Base-by-base conservation (phyloP, 176 grass and related monocot species). In the Ampelocalamus luodianensis region DNA sequence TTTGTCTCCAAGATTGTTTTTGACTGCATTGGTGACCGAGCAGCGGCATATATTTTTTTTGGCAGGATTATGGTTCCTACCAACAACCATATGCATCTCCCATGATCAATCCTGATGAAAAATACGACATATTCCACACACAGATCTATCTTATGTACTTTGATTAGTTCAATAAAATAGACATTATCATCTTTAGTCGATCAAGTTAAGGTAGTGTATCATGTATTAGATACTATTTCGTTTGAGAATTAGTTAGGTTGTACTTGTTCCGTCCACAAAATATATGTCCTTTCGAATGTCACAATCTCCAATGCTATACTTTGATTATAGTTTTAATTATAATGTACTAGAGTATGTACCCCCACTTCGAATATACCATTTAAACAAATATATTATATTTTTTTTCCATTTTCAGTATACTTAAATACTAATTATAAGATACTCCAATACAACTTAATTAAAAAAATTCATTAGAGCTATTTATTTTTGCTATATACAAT, bases 1-100 rank as follows among this genome's bases (percentile, higher is more conserved):
- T 48, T 82, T 72, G 81, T 74, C 81, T n/a, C 56, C 70, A 65
- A 83, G 71, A 67, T 72, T 42, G 51, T 82, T 72, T 79, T 77
- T 71, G 22, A 83, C 64, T 17, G 79, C 80, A 34, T 78, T 78
- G 86, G 65, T 65, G 38, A 70, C 49, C 18, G 76, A 32, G 67
- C 76, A n/a, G 46, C 17, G 17, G 50, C 77, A 53, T 23, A 39
- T 69, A n/a, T 46, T 15, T 71, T 53, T 55, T 55, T 55, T 63
- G 55, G 23, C 48, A 66, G 38, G 48, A 74, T 13, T 62, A 72
- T 63, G 16, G 53, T 20, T 69, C 20, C 49, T 48, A 36, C 74
- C 29, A 71, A 79, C 43, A n/a, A 80, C 45, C 68, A 54, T 74
- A 65, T 65, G 15, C 24, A 43, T 59, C 71, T 73, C 81, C 10